phyloP scores from a whole-genome alignment of 768 basidiomycete species.

The Pleurotus giganteus region DNA sequence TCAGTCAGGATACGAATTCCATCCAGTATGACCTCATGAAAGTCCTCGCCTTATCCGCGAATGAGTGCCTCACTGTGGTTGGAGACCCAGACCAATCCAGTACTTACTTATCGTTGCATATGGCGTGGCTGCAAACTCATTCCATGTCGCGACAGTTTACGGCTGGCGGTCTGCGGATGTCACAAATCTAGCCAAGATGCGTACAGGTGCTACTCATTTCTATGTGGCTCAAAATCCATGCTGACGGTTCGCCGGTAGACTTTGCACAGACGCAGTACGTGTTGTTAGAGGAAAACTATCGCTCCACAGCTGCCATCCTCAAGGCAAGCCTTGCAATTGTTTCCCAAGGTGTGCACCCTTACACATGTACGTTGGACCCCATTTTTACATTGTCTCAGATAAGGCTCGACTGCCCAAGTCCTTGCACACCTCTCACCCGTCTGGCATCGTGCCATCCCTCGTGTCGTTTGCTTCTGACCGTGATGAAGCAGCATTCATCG shows the following conservation, averaged over 20 bases:
- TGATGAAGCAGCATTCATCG: slow-evolving; percentile 71
- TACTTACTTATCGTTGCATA: slow-evolving; percentile 19
- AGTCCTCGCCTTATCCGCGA: slow-evolving; percentile 47
- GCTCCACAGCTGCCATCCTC: slow-evolving; percentile 78
- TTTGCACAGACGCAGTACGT: slow-evolving; percentile 66
- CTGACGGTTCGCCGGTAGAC: slow-evolving; percentile 36
- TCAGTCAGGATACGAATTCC: slow-evolving; percentile 76
- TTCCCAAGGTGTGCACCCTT: slow-evolving; percentile 59
- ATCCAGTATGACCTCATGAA: slow-evolving; percentile 82
- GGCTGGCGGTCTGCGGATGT: slow-evolving; percentile 86
- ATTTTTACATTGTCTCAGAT: slow-evolving; percentile 41
- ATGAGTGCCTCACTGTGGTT: slow-evolving; percentile 68
- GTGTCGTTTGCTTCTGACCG: slow-evolving; percentile 50
- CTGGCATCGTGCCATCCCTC: slow-evolving; percentile 59
- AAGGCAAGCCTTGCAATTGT: slow-evolving; percentile 74
- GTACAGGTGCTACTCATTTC: slow-evolving; percentile 34
- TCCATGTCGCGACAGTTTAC: slow-evolving; percentile 48
- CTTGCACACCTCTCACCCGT: slow-evolving; percentile 64
- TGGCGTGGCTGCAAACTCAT: neutral
- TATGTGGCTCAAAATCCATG: neutral
- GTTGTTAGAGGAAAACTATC: slow-evolving; percentile 83
- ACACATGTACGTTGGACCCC: neutral
- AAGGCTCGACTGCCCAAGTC: slow-evolving; percentile 72
- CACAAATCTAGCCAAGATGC: slow-evolving; percentile 73
- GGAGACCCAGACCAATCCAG: slow-evolving; percentile 93